phyloP scores from a whole-genome alignment of 345 rosid genomes.

The Lumnitzera racemosa region DNA sequence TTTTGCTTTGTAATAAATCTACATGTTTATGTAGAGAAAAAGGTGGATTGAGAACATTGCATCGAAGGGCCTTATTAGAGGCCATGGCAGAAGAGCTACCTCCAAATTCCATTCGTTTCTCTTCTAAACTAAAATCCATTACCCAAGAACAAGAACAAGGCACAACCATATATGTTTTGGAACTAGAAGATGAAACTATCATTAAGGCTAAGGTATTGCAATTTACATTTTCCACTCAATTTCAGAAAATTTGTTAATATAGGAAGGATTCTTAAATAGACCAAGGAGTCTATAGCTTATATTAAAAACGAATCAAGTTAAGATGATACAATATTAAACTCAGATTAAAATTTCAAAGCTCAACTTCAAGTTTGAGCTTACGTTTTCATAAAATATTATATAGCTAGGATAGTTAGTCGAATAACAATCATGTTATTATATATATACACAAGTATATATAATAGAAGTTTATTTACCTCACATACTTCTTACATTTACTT shows the following conservation, averaged over 20 bases:
- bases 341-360: too few relatives aligned
- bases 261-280: too few relatives aligned
- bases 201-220: constrained; percentile 23
- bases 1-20: not conserved
- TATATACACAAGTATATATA: not conserved
- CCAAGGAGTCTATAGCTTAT: too few relatives aligned
- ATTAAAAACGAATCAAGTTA: too few relatives aligned
- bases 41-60: constrained; percentile 11
- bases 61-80: constrained; percentile 22
- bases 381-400: too few relatives aligned
- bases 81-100: constrained; percentile 30
- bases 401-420: too few relatives aligned
- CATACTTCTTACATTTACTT: not conserved
- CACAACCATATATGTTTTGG: constrained; percentile 7
- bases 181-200: constrained; percentile 23
- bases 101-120: constrained; percentile 18
- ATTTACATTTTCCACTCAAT: not conserved
- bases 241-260: not conserved
- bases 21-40: not conserved
- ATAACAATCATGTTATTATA: not conserved
- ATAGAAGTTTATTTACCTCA: not conserved
- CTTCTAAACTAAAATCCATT: constrained; percentile 20
- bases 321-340: too few relatives aligned
- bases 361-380: too few relatives aligned
- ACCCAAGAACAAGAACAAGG: constrained; percentile 4